Conservation (phyloP, 768 basidiomycete genomes). For the Rhizopogon rudus region DNA sequence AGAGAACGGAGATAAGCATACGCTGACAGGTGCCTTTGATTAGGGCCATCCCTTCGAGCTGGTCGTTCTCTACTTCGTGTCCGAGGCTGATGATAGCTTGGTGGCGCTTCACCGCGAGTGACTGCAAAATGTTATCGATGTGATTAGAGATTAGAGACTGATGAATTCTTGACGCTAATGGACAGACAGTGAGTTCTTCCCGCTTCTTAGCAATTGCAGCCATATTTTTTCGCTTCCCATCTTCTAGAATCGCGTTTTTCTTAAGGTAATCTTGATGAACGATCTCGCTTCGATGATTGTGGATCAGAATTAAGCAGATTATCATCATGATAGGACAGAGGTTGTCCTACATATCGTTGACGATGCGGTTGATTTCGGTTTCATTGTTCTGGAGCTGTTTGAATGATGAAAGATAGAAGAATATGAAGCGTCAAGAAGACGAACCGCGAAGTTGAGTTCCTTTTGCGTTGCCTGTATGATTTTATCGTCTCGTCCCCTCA, state of each 20-base stretch:
- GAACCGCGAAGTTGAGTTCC: conserved; percentile 23
- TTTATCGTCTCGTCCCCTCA: conserved; percentile 17
- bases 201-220: conserved; percentile 20
- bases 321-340: conserved; percentile 2
- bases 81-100: conserved; percentile 18
- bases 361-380: conserved; percentile 13
- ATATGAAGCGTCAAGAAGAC: not conserved
- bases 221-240: conserved; percentile 22
- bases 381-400: conserved; percentile 19
- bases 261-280: conserved; percentile 21
- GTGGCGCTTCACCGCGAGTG: conserved; percentile 23
- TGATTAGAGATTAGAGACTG: not conserved
- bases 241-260: conserved; percentile 18
- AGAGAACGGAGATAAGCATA: conserved; percentile 3
- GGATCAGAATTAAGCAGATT: not conserved
- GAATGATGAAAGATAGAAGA: not conserved
- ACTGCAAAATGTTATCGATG: conserved; percentile 5
- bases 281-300: conserved; percentile 13
- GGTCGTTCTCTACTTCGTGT: conserved; percentile 19
- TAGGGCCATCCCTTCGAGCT: conserved; percentile 17
- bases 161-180: not conserved
- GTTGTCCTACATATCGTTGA: conserved; percentile 19
- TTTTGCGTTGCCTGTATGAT: conserved; percentile 16
- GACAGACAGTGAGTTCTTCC: conserved; percentile 20
- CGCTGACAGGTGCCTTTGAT: conserved; percentile 17